phyloP scores from a whole-genome alignment of 73 alveolate species.

The Symbiodinium pilosum region DNA sequence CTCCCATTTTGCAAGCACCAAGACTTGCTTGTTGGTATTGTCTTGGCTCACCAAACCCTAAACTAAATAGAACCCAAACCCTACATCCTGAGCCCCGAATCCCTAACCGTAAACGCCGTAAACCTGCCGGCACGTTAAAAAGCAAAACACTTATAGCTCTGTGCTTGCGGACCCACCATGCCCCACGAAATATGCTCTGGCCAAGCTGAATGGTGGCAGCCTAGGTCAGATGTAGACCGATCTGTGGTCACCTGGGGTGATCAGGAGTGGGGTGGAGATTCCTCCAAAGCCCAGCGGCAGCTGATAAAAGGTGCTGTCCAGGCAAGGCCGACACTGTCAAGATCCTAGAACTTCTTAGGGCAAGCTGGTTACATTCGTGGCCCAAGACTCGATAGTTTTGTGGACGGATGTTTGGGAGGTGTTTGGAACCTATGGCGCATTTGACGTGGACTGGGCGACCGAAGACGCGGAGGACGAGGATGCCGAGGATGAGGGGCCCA shows the following conservation, averaged over 20 bases:
- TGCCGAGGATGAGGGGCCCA: background rate
- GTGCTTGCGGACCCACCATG: no score
- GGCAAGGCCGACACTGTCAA: background rate
- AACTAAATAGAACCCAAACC: no score
- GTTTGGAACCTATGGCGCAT: constrained; percentile 75
- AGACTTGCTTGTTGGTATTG: no score
- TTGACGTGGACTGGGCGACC: constrained; percentile 24
- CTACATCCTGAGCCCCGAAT: no score
- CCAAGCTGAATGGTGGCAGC: background rate
- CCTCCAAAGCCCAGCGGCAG: constrained; percentile 77
- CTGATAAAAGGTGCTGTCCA: constrained; percentile 64
- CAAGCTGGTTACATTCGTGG: background rate
- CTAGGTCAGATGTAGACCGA: constrained; percentile 67
- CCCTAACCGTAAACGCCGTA: no score
- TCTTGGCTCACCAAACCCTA: no score
- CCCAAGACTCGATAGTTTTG: background rate
- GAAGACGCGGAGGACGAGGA: background rate
- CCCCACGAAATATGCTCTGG: no score
- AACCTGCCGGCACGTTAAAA: no score
- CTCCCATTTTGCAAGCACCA: no score
- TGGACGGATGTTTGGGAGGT: background rate
- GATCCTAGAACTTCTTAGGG: no score
- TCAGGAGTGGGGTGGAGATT: constrained; percentile 86
- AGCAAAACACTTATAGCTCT: no score
- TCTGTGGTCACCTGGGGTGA: constrained; percentile 86